phyloP scores from a whole-genome alignment of 371 early-diverging fungal species.

The Parasitella parasitica region DNA sequence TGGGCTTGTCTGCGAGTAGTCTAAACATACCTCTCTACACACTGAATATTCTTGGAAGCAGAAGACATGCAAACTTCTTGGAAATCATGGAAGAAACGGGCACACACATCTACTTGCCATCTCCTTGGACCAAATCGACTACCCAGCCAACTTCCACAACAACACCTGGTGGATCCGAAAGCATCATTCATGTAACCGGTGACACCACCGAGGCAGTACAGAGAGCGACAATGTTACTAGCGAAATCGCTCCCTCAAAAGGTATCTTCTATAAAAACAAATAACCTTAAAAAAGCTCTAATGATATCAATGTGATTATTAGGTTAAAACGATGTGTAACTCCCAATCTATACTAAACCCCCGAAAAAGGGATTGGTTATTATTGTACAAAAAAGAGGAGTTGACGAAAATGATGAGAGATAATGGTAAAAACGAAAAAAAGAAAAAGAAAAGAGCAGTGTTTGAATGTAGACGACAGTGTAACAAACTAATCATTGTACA shows the following conservation, averaged over 20 bases:
- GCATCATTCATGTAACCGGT: conserved; percentile 16
- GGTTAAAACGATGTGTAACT: conserved; percentile 28
- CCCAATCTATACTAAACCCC: conserved; percentile 23
- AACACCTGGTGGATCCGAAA: conserved; percentile 9
- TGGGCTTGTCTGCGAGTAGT: conserved; percentile 7
- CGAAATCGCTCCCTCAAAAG: conserved; percentile 20
- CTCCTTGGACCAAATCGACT: conserved; percentile 18
- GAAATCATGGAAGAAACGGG: conserved; percentile 65
- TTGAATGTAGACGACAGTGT: no score
- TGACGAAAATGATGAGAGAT: conserved; percentile 24
- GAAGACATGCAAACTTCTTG: conserved; percentile 34
- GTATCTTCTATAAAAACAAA: conserved; percentile 6
- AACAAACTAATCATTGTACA: not conserved
- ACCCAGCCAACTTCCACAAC: not conserved
- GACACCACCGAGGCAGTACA: conserved; percentile 17
- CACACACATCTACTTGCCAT: conserved; percentile 67
- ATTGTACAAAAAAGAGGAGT: conserved; percentile 22
- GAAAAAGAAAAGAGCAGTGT: no score
- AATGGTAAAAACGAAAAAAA: conserved; percentile 10
- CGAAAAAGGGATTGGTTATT: conserved; percentile 27
- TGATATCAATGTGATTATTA: not conserved
- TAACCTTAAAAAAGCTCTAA: not conserved
- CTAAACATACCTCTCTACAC: conserved; percentile 12
- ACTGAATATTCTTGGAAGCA: conserved; percentile 10
- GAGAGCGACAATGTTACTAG: conserved; percentile 13